Conservation (phyloP, 345 rosid species). For the Lepidium didymum region DNA sequence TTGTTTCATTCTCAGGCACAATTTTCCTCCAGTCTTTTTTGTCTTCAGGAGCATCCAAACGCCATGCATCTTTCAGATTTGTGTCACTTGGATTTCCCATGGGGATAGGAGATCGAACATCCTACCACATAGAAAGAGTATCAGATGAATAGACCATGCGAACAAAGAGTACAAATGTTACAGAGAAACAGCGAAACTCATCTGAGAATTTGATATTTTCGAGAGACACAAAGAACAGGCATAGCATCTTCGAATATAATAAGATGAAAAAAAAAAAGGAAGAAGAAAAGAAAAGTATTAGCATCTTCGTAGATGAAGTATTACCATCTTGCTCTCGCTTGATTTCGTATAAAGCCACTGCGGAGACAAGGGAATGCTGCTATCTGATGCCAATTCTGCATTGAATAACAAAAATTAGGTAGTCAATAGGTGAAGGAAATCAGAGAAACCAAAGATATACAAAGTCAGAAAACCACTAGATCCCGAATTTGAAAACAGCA, state of each 20-base stretch:
- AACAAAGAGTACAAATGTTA: background rate
- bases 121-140: slow-evolving; percentile 34
- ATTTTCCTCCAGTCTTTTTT: slow-evolving; percentile 61
- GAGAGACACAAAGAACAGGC: background rate
- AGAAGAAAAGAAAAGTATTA: background rate
- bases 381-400: slow-evolving; percentile 62
- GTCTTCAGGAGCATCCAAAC: slow-evolving; percentile 57
- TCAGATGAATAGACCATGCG: background rate
- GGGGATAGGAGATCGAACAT: slow-evolving; percentile 38
- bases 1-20: slow-evolving; percentile 40
- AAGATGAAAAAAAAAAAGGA: background rate
- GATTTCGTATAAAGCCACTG: slow-evolving; percentile 92
- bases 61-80: slow-evolving; percentile 58
- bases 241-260: slow-evolving; percentile 5
- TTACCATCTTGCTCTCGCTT: slow-evolving; percentile 50
- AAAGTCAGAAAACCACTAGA: background rate
- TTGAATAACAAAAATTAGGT: background rate
- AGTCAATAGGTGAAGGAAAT: background rate
- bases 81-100: slow-evolving; percentile 42
- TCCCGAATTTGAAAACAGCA: background rate
- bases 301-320: background rate
- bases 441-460: background rate
- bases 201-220: background rate
- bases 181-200: background rate
- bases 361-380: slow-evolving; percentile 88